Evolutionary conservation across 306 rosid species (phyloP), one percentile per base, ranked within the genome.

Genomic region (Medicago arabica): DNA sequence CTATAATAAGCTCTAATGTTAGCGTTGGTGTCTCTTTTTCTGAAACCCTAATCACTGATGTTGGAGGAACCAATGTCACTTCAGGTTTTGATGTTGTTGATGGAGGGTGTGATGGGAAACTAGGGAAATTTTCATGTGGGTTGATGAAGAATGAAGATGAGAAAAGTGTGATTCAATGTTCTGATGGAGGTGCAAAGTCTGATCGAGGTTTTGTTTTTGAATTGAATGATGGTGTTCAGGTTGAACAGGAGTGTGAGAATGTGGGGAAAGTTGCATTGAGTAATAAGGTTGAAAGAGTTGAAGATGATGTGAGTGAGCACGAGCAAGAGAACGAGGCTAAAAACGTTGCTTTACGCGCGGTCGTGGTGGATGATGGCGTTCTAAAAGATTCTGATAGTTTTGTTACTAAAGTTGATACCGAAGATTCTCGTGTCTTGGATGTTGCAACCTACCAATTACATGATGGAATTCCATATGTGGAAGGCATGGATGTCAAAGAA

Each of bases 1-100:
- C 54, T 4, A 28, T 28, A 28, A 46, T 87, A 6, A 72, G 61
- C 46, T 74, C 75, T 7, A 67, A 39, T 19, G 69, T 62, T 61
- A 9, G 7, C 21, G 76, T 15, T 0, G 61, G 25, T 40, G 77
- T 57, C 4, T 77, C 71, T 62, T 38, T 6, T 46, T 38, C 57
- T 73, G 67, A 77, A 77, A 77, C 82, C 81, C 85, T 77, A 74
- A 70, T 58, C 3, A 16, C 7, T 58, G 78, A 72, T 19, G 34
- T 73, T 53, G 31, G 31, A 28, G 87, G 36, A 38, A 74, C 12
- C 31, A 68, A 67, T 51, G 72, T n/a, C n/a, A n/a, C n/a, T n/a
- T n/a, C n/a, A n/a, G n/a, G n/a, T n/a, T n/a, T n/a, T n/a, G n/a
- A n/a, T n/a, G n/a, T n/a, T n/a, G n/a, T n/a, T n/a, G n/a, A n/a